Conservation (phyloP, 306 rosid species). For the Pyrus communis region DNA sequence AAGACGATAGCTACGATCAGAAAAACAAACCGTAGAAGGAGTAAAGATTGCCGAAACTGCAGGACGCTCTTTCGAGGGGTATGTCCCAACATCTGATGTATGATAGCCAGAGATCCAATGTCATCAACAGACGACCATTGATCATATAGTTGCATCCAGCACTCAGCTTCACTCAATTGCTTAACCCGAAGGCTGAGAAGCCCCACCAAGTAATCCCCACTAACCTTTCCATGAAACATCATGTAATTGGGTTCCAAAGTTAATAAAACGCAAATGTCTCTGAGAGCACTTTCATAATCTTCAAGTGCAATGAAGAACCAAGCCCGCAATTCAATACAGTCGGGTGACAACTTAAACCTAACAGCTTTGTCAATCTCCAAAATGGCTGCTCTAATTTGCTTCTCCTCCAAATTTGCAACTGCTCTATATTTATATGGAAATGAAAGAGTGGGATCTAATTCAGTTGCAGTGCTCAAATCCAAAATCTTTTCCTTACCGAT, state of each 20-base stretch:
- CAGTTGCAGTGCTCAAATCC: slow-evolving; percentile 68
- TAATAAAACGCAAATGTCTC: slow-evolving; percentile 61
- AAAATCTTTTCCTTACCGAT: slow-evolving; percentile 57
- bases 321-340: slow-evolving; percentile 65
- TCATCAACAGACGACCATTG: slow-evolving; percentile 83
- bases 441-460: slow-evolving; percentile 66
- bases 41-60: slow-evolving; percentile 70
- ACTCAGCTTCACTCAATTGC: slow-evolving; percentile 53
- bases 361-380: slow-evolving; percentile 56
- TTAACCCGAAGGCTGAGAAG: slow-evolving; percentile 33
- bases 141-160: slow-evolving; percentile 82
- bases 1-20: not conserved
- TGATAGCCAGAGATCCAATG: slow-evolving; percentile 70
- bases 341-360: slow-evolving; percentile 59
- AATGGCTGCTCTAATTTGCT: slow-evolving; percentile 51
- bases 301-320: slow-evolving; percentile 56
- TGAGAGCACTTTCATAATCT: slow-evolving; percentile 56
- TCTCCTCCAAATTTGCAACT: slow-evolving; percentile 51
- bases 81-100: slow-evolving; percentile 69
- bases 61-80: slow-evolving; percentile 59
- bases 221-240: slow-evolving; percentile 47
- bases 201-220: slow-evolving; percentile 45
- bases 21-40: slow-evolving; percentile 56
- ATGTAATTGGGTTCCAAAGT: slow-evolving; percentile 60
- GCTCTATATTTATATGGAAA: slow-evolving; percentile 69